Percentiles rank a stretch among this genome's conserved stretches.
Conservation (phyloP, 1,284 basidiomycete genomes). For the Cutaneotrichosporon cutaneum region DNA sequence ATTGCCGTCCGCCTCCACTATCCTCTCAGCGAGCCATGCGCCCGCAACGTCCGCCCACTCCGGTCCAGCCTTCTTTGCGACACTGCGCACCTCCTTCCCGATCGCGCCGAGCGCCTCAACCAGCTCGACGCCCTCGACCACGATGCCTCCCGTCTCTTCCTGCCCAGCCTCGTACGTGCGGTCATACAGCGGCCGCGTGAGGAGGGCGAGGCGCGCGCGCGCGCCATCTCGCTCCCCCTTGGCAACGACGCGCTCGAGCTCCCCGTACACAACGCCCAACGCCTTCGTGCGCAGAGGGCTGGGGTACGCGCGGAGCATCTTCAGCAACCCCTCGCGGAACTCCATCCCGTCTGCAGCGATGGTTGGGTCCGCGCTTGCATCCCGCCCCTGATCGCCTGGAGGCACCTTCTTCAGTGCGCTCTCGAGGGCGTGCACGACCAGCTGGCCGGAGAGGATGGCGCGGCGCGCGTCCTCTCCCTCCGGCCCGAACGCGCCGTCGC, state of each 20-base stretch:
- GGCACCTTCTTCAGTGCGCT: slow-evolving; percentile 41
- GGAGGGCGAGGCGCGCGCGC: slow-evolving; percentile 33
- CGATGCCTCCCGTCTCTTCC: slow-evolving; percentile 24
- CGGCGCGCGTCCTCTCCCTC: slow-evolving; percentile 51
- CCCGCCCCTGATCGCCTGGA: slow-evolving; percentile 1
- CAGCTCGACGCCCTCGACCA: slow-evolving; percentile 31
- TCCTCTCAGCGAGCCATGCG: slow-evolving; percentile 41
- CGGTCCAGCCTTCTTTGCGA: slow-evolving; percentile 19
- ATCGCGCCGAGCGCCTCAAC: slow-evolving; percentile 45
- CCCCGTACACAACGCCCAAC: slow-evolving; percentile 41
- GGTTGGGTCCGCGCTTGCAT: slow-evolving; percentile 15
- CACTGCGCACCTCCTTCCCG: slow-evolving; percentile 40
- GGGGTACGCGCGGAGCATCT: slow-evolving; percentile 47
- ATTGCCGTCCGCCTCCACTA: slow-evolving; percentile 28
- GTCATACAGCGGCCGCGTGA: slow-evolving; percentile 45
- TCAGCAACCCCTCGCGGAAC: slow-evolving; percentile 40
- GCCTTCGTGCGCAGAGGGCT: slow-evolving; percentile 43
- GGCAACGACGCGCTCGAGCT: slow-evolving; percentile 28
- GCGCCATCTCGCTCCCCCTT: slow-evolving; percentile 13
- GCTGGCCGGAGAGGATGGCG: slow-evolving; percentile 49
- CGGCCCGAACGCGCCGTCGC: slow-evolving; percentile 49
- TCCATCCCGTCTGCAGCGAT: slow-evolving; percentile 27
- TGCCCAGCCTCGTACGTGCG: slow-evolving; percentile 40
- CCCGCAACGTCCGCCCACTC: slow-evolving; percentile 39
- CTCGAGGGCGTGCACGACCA: slow-evolving; percentile 48